These are phyloP conservation scores for Pseudomonodictys pantanalensis DNA, from an alignment of 495 filamentous ascomycete species.

Conservation along the genomic window DNA sequence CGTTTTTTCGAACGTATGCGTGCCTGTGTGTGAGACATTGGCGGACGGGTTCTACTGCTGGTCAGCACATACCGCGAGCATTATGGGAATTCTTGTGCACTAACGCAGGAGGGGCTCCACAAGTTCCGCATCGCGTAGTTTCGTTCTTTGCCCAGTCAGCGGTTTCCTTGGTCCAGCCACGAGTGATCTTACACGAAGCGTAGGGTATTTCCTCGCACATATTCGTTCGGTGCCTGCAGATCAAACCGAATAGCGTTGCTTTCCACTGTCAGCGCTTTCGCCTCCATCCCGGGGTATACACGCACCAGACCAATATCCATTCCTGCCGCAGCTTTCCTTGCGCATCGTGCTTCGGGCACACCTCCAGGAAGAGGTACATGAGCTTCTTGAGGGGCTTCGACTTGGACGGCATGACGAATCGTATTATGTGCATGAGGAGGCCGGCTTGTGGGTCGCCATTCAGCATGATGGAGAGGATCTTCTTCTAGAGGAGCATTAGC, in stretches of 20 bases:
- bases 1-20: slow-evolving; percentile 97
- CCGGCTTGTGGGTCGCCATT: slow-evolving; percentile 95
- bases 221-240: slow-evolving; percentile 96
- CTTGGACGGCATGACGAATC: slow-evolving; percentile 98
- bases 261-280: slow-evolving; percentile 4
- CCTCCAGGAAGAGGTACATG: slow-evolving; percentile 98
- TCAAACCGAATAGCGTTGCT: slow-evolving; percentile 99
- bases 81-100: neutral
- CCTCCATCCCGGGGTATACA: slow-evolving; percentile 5
- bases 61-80: neutral
- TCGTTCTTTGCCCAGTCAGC: slow-evolving; percentile 47
- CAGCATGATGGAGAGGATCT: slow-evolving; percentile 66
- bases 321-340: slow-evolving; percentile 96
- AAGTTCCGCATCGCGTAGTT: slow-evolving; percentile 91
- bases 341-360: slow-evolving; percentile 91
- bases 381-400: slow-evolving; percentile 97
- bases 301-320: slow-evolving; percentile 98
- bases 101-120: slow-evolving; percentile 82
- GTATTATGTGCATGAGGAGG: slow-evolving; percentile 98
- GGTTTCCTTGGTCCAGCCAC: neutral
- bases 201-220: slow-evolving; percentile 92
- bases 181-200: slow-evolving; percentile 66
- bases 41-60: slow-evolving; percentile 62
- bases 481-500: slow-evolving; percentile 50
- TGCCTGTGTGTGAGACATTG: slow-evolving; percentile 65